These are phyloP conservation scores for Camellia lanceoleosa DNA, from an alignment of 148 eudicot genomes.

Conservation along the genomic window DNA sequence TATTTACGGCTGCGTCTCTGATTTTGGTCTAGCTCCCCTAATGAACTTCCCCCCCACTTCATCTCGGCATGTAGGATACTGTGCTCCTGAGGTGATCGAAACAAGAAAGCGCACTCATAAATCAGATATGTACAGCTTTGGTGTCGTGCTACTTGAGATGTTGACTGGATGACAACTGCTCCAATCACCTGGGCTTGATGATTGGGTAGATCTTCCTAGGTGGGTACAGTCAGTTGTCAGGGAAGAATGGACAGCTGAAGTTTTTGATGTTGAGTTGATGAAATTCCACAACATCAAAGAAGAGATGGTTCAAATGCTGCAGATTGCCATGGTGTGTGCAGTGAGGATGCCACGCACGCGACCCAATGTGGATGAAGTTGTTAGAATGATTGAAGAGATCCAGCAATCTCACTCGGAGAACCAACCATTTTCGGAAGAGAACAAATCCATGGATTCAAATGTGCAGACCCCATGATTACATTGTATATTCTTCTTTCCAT, in stretches of 20 bases:
- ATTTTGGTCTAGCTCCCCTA: constrained; percentile 42
- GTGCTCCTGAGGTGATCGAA: constrained; percentile 55
- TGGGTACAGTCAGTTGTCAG: constrained; percentile 60
- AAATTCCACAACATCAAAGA: constrained; percentile 45
- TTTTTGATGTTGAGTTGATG: constrained; percentile 48
- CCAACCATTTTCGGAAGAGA: constrained; percentile 38
- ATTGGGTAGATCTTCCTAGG: constrained; percentile 46
- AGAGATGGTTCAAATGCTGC: constrained; percentile 63
- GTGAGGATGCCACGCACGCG: constrained; percentile 36
- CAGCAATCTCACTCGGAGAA: constrained; percentile 41
- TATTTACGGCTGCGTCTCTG: constrained; percentile 35
- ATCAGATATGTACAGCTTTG: constrained; percentile 58
- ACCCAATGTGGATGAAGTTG: constrained; percentile 45
- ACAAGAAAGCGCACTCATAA: constrained; percentile 46
- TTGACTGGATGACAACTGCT: constrained; percentile 49
- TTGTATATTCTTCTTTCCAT: background rate
- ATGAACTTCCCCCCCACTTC: constrained; percentile 43
- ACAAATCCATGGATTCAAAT: constrained; percentile 33
- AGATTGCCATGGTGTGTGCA: constrained; percentile 52
- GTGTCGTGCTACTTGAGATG: constrained; percentile 50
- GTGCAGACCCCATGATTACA: constrained; percentile 40
- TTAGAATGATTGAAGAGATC: constrained; percentile 46
- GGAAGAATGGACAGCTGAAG: constrained; percentile 64
- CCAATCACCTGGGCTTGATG: constrained; percentile 48
- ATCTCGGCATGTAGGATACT: constrained; percentile 41